These are phyloP conservation scores for Argentina anserina DNA, from an alignment of 306 rosid species.

Conservation along the genomic window DNA sequence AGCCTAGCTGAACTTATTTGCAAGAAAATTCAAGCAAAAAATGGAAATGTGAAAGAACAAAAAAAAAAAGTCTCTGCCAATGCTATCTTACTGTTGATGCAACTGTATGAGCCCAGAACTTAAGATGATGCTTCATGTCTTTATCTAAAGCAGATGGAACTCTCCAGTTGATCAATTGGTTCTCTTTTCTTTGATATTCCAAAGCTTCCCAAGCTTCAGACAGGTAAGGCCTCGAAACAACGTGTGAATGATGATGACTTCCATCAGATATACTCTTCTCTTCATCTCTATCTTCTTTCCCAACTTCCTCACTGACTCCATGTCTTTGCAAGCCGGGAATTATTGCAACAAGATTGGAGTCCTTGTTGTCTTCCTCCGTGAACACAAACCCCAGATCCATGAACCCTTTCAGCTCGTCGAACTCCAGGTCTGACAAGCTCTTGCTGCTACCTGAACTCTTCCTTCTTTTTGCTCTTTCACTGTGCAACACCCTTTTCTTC, in stretches of 20 bases:
- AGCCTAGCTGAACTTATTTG: background rate
- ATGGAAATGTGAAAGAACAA: background rate
- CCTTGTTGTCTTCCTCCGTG: constrained; percentile 54
- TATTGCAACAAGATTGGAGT: constrained; percentile 50
- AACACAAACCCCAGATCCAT: constrained; percentile 92
- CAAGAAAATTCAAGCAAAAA: background rate
- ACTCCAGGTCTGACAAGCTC: constrained; percentile 71
- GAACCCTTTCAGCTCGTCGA: constrained; percentile 72
- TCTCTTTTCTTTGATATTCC: constrained; percentile 30
- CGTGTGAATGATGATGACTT: background rate
- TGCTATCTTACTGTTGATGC: constrained; percentile 63
- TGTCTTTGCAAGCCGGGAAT: constrained; percentile 70
- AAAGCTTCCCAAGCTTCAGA: constrained; percentile 76
- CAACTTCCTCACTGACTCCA: constrained; percentile 18
- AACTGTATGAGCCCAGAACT: constrained; percentile 67
- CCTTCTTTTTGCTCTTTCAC: constrained; percentile 11
- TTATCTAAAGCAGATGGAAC: constrained; percentile 35
- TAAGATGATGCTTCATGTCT: constrained; percentile 62
- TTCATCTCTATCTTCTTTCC: constrained; percentile 12
- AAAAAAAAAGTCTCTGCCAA: background rate
- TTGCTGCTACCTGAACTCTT: constrained; percentile 17
- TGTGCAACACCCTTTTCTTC: constrained; percentile 6
- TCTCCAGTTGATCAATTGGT: constrained; percentile 49
- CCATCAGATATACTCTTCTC: constrained; percentile 22
- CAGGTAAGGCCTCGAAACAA: constrained; percentile 56